Evolutionary conservation across 2,329 filamentous ascomycete genomes (phyloP).

Genomic region (Rhinocladiella similis): DNA sequence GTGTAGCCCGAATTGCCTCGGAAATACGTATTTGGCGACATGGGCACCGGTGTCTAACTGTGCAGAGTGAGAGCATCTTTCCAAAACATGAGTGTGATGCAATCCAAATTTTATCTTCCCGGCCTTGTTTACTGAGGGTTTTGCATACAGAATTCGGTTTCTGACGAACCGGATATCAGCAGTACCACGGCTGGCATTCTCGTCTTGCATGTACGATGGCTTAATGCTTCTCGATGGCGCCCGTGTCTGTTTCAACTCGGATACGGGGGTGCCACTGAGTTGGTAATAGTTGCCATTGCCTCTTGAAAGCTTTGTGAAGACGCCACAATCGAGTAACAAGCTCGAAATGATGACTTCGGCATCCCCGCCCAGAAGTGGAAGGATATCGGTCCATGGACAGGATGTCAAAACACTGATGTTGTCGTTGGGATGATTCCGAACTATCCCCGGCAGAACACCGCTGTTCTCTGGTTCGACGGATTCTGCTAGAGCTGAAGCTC

Average conservation of each 20-base stretch:
- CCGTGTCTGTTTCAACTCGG: slow-evolving; percentile 5
- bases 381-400: slow-evolving; percentile 72
- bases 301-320: slow-evolving; percentile 66
- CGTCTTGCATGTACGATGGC: not conserved
- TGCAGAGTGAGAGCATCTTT: slow-evolving; percentile 59
- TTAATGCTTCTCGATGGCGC: not conserved
- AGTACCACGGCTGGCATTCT: not conserved
- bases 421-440: slow-evolving; percentile 65
- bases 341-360: slow-evolving; percentile 77
- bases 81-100: slow-evolving; percentile 79
- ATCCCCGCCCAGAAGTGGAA: slow-evolving; percentile 70
- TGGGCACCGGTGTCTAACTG: slow-evolving; percentile 61
- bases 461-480: slow-evolving; percentile 37
- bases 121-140: slow-evolving; percentile 67
- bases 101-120: slow-evolving; percentile 72
- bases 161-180: slow-evolving; percentile 60
- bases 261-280: slow-evolving; percentile 61
- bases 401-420: slow-evolving; percentile 69
- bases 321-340: slow-evolving; percentile 72
- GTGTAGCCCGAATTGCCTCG: slow-evolving; percentile 82
- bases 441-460: slow-evolving; percentile 63
- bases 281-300: slow-evolving; percentile 71
- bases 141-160: slow-evolving; percentile 83
- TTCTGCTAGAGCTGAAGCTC: not conserved
- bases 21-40: slow-evolving; percentile 91